Evolutionary conservation across 2,329 filamentous ascomycete species (phyloP).

Genomic region (Plenodomus tracheiphilus): DNA sequence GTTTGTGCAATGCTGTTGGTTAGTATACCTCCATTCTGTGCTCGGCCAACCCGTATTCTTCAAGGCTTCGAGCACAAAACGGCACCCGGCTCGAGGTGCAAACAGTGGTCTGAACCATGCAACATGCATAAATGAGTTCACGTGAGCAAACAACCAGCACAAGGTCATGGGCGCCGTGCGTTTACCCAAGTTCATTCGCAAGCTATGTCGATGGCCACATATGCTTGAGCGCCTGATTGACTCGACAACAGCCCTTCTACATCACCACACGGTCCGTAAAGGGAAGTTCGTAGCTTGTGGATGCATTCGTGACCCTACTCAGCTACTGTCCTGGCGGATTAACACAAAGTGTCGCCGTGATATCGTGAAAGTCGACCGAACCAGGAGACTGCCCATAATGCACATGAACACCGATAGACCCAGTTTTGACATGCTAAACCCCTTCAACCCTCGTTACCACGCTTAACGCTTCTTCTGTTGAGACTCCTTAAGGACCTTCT

Average conservation of each 20-base stretch:
- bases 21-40: too few species aligned
- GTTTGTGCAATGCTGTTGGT: too few species aligned
- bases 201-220: not conserved
- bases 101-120: too few species aligned
- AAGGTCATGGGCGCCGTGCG: too few species aligned
- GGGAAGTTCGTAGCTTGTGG: slow-evolving; percentile 29
- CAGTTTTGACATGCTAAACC: slow-evolving; percentile 42
- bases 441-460: slow-evolving; percentile 27
- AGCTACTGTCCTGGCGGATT: slow-evolving; percentile 37
- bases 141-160: too few species aligned
- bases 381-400: slow-evolving; percentile 47
- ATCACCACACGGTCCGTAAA: not conserved
- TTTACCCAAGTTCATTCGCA: too few species aligned
- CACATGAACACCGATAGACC: slow-evolving; percentile 48
- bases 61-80: too few species aligned
- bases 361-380: slow-evolving; percentile 44
- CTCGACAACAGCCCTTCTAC: not conserved
- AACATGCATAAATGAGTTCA: too few species aligned
- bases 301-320: slow-evolving; percentile 42
- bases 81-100: not conserved
- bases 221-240: not conserved
- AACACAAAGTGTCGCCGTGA: slow-evolving; percentile 42
- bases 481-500: slow-evolving; percentile 99
- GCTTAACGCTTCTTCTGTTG: slow-evolving; percentile 71
- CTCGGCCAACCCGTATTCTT: too few species aligned